These are phyloP conservation scores for Aspergillus hortae DNA, from an alignment of 2,329 filamentous ascomycete species.

Conservation along the genomic window DNA sequence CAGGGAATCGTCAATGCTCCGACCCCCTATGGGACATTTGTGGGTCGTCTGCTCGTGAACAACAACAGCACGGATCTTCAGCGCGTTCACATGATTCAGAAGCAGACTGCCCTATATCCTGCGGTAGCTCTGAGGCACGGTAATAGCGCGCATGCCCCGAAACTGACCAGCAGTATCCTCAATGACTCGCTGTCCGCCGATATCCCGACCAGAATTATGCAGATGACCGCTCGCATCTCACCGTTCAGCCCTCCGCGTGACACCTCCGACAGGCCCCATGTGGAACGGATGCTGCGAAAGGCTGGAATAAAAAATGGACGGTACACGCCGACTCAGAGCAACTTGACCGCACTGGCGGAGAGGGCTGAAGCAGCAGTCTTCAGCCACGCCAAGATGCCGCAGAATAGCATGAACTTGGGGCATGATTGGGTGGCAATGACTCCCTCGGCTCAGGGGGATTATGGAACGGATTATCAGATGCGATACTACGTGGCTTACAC, in stretches of 20 bases:
- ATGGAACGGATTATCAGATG: conserved; percentile 11
- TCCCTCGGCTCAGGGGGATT: conserved; percentile 12
- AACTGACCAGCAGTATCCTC: background rate
- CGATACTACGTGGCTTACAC: conserved; percentile 12
- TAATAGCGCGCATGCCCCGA: background rate
- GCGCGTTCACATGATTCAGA: conserved; percentile 12
- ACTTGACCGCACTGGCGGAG: background rate
- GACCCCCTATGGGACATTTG: conserved; percentile 16
- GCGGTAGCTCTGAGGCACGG: background rate
- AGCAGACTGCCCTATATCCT: conserved; percentile 7
- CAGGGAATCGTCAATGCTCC: conserved; percentile 18
- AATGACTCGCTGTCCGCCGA: background rate
- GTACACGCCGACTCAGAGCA: background rate
- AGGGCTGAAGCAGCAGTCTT: background rate
- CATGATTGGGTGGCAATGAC: conserved; percentile 7
- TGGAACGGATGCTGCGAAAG: background rate
- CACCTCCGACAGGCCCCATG: background rate
- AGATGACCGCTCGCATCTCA: background rate
- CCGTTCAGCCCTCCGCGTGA: background rate
- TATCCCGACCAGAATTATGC: background rate
- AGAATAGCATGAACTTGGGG: conserved; percentile 3
- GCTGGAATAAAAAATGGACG: background rate
- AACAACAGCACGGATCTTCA: conserved; percentile 8
- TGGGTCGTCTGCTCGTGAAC: conserved; percentile 14
- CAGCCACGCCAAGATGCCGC: background rate